Evolutionary conservation across 192 early-diverging fungal species (phyloP).

Genomic region (Entomortierella parvispora): DNA sequence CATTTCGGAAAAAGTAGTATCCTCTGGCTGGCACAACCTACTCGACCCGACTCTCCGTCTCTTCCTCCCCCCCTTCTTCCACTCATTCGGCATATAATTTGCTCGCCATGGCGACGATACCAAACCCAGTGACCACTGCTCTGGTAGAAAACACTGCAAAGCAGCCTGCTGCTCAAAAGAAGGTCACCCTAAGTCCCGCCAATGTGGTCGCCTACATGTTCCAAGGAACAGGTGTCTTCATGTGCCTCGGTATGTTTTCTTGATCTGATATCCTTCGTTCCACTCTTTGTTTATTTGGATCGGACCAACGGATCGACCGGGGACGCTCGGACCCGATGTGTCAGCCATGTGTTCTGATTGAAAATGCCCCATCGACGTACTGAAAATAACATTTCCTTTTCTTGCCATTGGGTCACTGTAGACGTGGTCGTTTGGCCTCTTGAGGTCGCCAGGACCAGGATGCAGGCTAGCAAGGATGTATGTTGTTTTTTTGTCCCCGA

Average conservation of each 20-base stretch:
- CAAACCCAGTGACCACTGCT: conserved; percentile 26
- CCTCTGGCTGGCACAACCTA: too few species aligned
- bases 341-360: too few species aligned
- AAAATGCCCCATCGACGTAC: not conserved
- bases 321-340: not conserved
- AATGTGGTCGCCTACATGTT: conserved; percentile 51
- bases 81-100: too few species aligned
- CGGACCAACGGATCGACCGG: not conserved
- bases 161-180: conserved; percentile 17
- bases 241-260: conserved; percentile 42
- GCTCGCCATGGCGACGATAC: conserved; percentile 33
- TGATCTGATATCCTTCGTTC: too few species aligned
- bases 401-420: not conserved
- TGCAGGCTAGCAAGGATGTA: conserved; percentile 51
- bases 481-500: conserved; percentile 6
- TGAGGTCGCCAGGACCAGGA: conserved; percentile 49
- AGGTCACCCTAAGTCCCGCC: conserved; percentile 40
- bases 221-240: conserved; percentile 45
- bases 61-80: too few species aligned
- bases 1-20: too few species aligned
- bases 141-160: conserved; percentile 22
- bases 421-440: conserved; percentile 42
- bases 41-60: too few species aligned
- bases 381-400: not conserved
- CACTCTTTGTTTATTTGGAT: too few species aligned